Percentiles rank a stretch among this genome's conserved stretches.
Conservation (phyloP, 495 filamentous ascomycete species). For the Physcia stellaris region DNA sequence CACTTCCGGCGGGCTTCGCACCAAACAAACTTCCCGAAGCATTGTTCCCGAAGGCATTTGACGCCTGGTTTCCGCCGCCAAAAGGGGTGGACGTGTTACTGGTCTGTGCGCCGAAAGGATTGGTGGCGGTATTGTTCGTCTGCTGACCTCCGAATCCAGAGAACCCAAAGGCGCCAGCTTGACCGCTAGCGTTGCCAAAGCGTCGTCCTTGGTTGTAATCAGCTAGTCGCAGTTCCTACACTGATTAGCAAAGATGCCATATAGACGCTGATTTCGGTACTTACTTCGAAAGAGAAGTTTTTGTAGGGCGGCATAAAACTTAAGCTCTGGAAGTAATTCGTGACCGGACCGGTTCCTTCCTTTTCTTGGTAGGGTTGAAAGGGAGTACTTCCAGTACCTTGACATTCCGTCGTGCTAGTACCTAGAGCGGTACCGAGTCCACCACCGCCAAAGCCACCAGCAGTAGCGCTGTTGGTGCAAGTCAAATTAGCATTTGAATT, state of each 20-base stretch:
- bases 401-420: constrained; percentile 23
- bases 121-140: constrained; percentile 22
- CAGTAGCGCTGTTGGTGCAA: too few relatives aligned
- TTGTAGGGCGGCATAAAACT: constrained; percentile 74
- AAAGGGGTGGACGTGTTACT: constrained; percentile 33
- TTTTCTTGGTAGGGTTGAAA: constrained; percentile 75
- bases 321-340: constrained; percentile 76
- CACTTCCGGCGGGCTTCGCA: constrained; percentile 11
- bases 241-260: constrained; percentile 5
- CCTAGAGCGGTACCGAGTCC: constrained; percentile 35
- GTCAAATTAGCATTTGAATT: too few relatives aligned
- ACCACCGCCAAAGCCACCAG: constrained; percentile 29
- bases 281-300: constrained; percentile 69
- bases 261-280: constrained; percentile 1
- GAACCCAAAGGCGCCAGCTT: constrained; percentile 69
- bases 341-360: constrained; percentile 43
- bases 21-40: constrained; percentile 38
- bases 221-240: constrained; percentile 61
- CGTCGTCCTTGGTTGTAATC: constrained; percentile 83
- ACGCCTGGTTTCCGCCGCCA: constrained; percentile 35
- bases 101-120: constrained; percentile 29
- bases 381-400: constrained; percentile 59
- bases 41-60: constrained; percentile 28
- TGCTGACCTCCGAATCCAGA: constrained; percentile 18
- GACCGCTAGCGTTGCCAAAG: constrained; percentile 65